Percentiles rank a stretch among this genome's conserved stretches.
phyloP scores from a whole-genome alignment of 2,329 filamentous ascomycete genomes.

The Phaeosphaeriaceae sp. region DNA sequence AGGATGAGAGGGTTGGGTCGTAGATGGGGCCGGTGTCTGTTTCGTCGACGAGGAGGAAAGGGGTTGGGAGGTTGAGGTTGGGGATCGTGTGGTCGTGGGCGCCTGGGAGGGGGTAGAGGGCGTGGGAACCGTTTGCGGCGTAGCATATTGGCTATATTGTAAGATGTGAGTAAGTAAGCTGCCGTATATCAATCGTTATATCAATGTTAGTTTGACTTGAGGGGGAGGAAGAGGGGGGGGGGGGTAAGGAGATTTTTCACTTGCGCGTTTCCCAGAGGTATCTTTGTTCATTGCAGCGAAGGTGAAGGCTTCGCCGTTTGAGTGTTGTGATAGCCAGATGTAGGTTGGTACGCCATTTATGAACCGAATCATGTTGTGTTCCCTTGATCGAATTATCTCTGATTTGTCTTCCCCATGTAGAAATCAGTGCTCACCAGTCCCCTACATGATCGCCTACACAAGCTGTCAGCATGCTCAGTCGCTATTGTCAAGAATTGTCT shows the following conservation, averaged over 20 bases:
- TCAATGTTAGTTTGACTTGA: no score
- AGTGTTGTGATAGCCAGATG: conserved; percentile 67
- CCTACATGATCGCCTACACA: conserved; percentile 61
- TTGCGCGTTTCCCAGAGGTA: conserved; percentile 49
- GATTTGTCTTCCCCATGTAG: not conserved
- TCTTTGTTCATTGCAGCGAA: conserved; percentile 62
- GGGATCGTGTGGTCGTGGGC: conserved; percentile 67
- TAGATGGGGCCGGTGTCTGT: conserved; percentile 61
- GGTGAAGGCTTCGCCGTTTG: conserved; percentile 64
- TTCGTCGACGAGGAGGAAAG: conserved; percentile 56
- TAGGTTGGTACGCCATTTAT: conserved; percentile 58
- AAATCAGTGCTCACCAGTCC: conserved; percentile 58
- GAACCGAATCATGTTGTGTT: conserved; percentile 71
- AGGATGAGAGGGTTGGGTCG: conserved; percentile 63
- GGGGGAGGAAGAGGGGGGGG: no score
- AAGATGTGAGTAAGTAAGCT: not conserved
- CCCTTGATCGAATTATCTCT: conserved; percentile 48
- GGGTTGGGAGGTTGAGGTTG: conserved; percentile 58
- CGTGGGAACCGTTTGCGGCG: conserved; percentile 65
- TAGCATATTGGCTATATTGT: conserved; percentile 56
- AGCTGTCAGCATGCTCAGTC: no score
- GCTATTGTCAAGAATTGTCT: no score
- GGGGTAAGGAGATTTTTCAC: not conserved
- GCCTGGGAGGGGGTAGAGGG: conserved; percentile 65
- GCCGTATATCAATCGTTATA: no score